Conservation (phyloP, 192 early-diverging fungal species). For the Linnemannia schmuckeri region DNA sequence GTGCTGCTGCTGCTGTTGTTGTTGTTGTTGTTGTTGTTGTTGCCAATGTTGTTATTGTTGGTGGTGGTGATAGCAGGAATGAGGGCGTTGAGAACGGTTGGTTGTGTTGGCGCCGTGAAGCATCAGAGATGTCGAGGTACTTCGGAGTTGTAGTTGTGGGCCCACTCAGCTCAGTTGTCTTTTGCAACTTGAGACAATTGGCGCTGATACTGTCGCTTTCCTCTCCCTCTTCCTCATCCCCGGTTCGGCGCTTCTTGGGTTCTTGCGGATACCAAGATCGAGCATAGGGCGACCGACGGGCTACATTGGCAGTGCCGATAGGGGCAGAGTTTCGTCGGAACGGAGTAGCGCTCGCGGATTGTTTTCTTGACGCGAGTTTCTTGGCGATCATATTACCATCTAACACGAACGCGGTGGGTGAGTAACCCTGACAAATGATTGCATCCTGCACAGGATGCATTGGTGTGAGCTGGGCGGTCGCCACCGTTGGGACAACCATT, state of each 20-base stretch:
- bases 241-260: background rate
- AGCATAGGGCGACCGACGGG: background rate
- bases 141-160: background rate
- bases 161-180: background rate
- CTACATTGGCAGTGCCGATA: background rate
- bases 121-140: background rate
- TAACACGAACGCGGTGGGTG: background rate
- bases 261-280: background rate
- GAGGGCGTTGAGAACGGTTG: background rate
- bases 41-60: background rate
- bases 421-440: background rate
- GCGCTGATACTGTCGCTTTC: background rate
- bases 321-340: background rate
- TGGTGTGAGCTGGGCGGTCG: background rate
- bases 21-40: background rate
- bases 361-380: background rate
- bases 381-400: background rate
- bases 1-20: background rate
- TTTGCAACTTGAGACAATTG: background rate
- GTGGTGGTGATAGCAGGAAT: background rate
- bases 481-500: background rate
- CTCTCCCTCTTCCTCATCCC: background rate
- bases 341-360: background rate
- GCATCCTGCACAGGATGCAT: background rate
- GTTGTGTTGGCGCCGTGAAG: background rate